Conservation (phyloP, 495 filamentous ascomycete genomes). For the Pseudevernia furfuracea region DNA sequence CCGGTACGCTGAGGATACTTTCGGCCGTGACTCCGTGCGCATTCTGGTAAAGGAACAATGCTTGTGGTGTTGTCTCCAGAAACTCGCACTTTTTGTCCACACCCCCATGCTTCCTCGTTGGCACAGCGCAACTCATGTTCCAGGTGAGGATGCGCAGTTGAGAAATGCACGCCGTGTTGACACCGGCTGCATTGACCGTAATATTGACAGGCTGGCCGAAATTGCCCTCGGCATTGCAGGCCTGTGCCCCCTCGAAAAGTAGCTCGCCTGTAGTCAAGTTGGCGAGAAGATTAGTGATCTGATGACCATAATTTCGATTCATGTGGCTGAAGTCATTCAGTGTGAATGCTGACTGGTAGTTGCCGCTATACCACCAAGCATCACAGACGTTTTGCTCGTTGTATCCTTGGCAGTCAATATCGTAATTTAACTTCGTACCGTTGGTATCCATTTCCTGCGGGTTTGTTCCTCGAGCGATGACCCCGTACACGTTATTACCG, state of each 20-base stretch:
- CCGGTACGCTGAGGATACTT: conserved; percentile 6
- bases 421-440: conserved; percentile 4
- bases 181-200: conserved; percentile 12
- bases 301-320: conserved; percentile 13
- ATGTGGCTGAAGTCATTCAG: conserved; percentile 8
- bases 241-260: conserved; percentile 15
- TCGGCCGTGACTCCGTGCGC: neutral
- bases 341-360: conserved; percentile 14
- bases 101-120: neutral
- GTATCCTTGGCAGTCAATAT: conserved; percentile 7
- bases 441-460: conserved; percentile 9
- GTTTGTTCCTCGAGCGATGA: conserved; percentile 15
- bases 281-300: conserved; percentile 1
- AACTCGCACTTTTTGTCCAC: conserved; percentile 9
- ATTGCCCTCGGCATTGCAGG: conserved; percentile 14
- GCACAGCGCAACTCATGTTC: conserved; percentile 11
- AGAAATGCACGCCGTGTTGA: conserved; percentile 18
- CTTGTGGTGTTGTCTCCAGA: neutral
- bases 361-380: conserved; percentile 19
- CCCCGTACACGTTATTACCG: conserved; percentile 8
- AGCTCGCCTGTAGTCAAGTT: conserved; percentile 15
- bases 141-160: conserved; percentile 12
- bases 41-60: neutral
- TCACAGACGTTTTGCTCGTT: conserved; percentile 17
- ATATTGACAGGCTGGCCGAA: conserved; percentile 11